Evolutionary conservation across 176 grass and related monocot genomes (phyloP), one percentile per base, ranked within the genome.

Genomic region (Eleusine coracana): DNA sequence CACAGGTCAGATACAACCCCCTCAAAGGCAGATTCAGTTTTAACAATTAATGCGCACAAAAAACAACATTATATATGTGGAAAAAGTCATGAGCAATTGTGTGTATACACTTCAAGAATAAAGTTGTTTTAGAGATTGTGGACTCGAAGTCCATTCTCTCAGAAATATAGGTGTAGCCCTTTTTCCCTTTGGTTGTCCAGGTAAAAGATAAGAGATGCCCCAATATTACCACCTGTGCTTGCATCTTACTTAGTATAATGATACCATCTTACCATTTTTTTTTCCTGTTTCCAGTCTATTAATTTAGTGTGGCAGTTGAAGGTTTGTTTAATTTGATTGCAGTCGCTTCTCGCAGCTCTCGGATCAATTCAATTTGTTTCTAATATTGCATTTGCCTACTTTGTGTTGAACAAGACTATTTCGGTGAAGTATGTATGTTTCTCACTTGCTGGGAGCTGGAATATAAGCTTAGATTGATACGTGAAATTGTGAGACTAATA

Each of bases 351-450:
- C 80, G 96, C 96, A 67, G 96, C 96, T 88, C 87, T 98, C 68
- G 96, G 96, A 80, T 98, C 96, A 66, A 95, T 98, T 80, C 96
- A 98, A 74, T 98, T 98, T 83, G 85, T 98, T 76, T 98, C 93
- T 45, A 98, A 98, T 77, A 95, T 98, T 87, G 89, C 89, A 87
- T 93, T 98, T 95, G 92, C 96, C 55, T 98, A 92, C 75, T 91
- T 98, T 93, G 91, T 98, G 29, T 86, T 98, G 82, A 93, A 87
- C 83, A 98, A 98, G 89, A 95, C 80, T 29, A 90, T 98, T 50
- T 85, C 92, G 45, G 86, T 93, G 75, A 98, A 95, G 96, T 98
- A 93, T 81, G 92, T 71, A 45, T 72, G 70, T 88, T 93, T 67
- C 65, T 84, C 23, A 50, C 73, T 85, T 90, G 10, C 69, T 66